Base-by-base conservation (phyloP, 768 basidiomycete genomes). In the Neoboletus subvelutipes region DNA sequence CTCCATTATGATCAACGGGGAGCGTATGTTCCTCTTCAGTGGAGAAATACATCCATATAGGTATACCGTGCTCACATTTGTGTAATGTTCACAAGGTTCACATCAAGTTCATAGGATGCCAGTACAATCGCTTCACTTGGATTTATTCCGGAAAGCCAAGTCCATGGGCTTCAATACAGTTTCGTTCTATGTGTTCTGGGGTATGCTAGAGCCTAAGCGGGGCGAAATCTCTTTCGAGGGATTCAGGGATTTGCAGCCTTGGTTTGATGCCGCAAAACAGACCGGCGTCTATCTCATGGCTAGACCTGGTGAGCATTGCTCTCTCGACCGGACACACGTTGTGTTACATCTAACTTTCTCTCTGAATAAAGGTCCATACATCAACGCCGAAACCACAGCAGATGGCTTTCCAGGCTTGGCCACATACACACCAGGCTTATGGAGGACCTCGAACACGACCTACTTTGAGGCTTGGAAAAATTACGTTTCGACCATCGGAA, bases 21-120 rank as follows among this genome's bases (percentile, higher is more conserved):
- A 84, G 59, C 76, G 83, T 8, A 61, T 80, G 24, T 85, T 84
- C 69, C 76, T 85, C 43, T 77, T 83, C 39, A 81, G 81, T 11
- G 86, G 84, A 28, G 85, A 87, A 66, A 73, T 84, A 52, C 84
- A 87, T 63, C 79, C 85, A 17, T 86, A 82, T 78, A 75, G 85
- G 59, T 66, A 58, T 40, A 11, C 6, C 37, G 1, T 31, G 1
- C 26, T 42, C 39, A 15, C 24, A 8, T 40, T 17, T 18, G 1
- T n/a, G 11, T 39, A 2, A 29, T 45, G 7, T 52, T 41, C 13
- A 45, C 17, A 7, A 42, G 6, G 24, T 29, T 57, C 24, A 51
- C 42, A 18, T 26, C 24, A 11, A 22, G 36, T 24, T 28, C 31
- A 17, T 34, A 69, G 68, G 45, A 63, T 69, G 45, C 81, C 81